Evolutionary conservation across 805 yeast genomes (phyloP), one percentile per base, ranked within the genome.

Genomic region (Ogataea thermomethanolica): DNA sequence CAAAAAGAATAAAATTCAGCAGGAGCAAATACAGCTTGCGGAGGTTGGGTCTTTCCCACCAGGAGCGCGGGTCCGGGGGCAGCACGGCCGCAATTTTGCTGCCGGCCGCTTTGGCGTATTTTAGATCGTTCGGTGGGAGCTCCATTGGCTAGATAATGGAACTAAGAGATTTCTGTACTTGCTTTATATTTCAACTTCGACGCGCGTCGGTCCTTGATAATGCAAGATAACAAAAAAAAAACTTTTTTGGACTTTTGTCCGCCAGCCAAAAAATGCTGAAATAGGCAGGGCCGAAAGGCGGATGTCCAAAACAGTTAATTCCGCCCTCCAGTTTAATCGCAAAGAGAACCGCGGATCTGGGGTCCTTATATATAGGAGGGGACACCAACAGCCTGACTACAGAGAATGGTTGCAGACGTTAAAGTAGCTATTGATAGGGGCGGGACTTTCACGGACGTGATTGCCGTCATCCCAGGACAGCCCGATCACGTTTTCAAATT

Each of bases 361-460:
- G 26, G 12, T 11, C 1, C 11, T 8, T 33, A 33, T 33, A 33
- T 33, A 33, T 25, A 25, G 10, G 11, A 4, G 7, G 11, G 8
- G 22, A 12, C 28, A 11, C 10, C 23, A 7, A 33, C 32, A 6
- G 4, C 23, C 24, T 13, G 9, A 15, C 3, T 15, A n/a, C 7
- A 8, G 10, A 27, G 13, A 34, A 37, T 25, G 33, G 33, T 37
- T 12, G 20, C 38, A 13, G 33, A 33, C 33, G 43, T 43, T 8
- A 43, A 34, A 23, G 43, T 43, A 8, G 46, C 46, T 9, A 43
- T 43, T 12, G 55, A 51, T 25, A 41, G 54, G 32, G 74, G 74
- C 35, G 74, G 74, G 45, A 69, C 73, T 7, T 72, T 72, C 54
- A 66, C 72, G 24, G 77, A 72, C 50, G 70, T 70, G 29, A 63